phyloP scores from a whole-genome alignment of 2,329 filamentous ascomycete species.

The Metarhizium humberi region DNA sequence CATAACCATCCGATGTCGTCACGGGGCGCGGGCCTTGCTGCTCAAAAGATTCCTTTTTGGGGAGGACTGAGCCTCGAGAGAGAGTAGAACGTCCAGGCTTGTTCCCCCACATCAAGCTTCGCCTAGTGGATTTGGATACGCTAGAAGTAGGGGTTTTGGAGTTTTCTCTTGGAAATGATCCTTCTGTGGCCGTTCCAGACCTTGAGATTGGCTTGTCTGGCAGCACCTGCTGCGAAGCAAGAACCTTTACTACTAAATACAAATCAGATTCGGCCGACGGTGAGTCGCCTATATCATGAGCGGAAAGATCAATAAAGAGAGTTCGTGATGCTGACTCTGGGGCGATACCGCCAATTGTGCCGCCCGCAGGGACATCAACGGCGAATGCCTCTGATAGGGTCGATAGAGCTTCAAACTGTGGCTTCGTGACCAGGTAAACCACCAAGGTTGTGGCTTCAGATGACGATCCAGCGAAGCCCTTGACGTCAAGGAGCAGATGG shows the following conservation, averaged over 20 bases:
- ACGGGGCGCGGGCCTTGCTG: slow-evolving; percentile 29
- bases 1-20: slow-evolving; percentile 34
- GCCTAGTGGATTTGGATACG: slow-evolving; percentile 45
- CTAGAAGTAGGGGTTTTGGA: slow-evolving; percentile 38
- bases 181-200: slow-evolving; percentile 36
- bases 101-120: slow-evolving; percentile 62
- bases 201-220: slow-evolving; percentile 39
- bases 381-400: slow-evolving; percentile 77
- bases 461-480: slow-evolving; percentile 67
- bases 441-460: slow-evolving; percentile 68
- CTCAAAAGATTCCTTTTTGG: slow-evolving; percentile 48
- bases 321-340: slow-evolving; percentile 67
- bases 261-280: slow-evolving; percentile 60
- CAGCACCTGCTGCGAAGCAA: slow-evolving; percentile 46
- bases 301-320: slow-evolving; percentile 77
- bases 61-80: slow-evolving; percentile 36
- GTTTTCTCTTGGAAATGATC: slow-evolving; percentile 31
- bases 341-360: slow-evolving; percentile 56
- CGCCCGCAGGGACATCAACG: slow-evolving; percentile 67
- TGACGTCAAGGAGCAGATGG: slow-evolving; percentile 76
- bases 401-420: slow-evolving; percentile 50
- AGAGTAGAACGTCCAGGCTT: slow-evolving; percentile 46
- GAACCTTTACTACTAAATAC: slow-evolving; percentile 75
- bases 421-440: slow-evolving; percentile 68
- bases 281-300: slow-evolving; percentile 59